Conservation (phyloP, 306 rosid species). For the Quillaja saponaria region DNA sequence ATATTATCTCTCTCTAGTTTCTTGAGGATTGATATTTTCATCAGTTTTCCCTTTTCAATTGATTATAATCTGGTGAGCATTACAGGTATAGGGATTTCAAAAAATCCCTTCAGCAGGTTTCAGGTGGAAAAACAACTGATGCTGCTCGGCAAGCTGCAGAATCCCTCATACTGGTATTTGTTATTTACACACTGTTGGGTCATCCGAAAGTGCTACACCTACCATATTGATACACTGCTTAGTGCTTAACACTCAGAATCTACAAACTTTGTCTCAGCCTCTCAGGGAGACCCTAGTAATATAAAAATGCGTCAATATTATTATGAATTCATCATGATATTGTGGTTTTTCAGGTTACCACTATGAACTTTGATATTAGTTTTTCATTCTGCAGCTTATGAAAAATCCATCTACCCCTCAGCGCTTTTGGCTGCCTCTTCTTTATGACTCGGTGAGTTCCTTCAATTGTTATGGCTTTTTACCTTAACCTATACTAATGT, state of each 20-base stretch:
- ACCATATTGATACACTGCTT: slow-evolving; percentile 5
- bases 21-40: slow-evolving; percentile 10
- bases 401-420: slow-evolving; percentile 89
- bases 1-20: slow-evolving; percentile 7
- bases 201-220: no score
- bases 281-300: no score
- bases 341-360: not conserved
- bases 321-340: no score
- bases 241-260: slow-evolving; percentile 17
- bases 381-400: slow-evolving; percentile 67
- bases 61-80: slow-evolving; percentile 17
- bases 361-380: slow-evolving; percentile 9
- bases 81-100: slow-evolving; percentile 89
- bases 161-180: slow-evolving; percentile 67
- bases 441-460: slow-evolving; percentile 77
- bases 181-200: no score
- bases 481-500: slow-evolving; percentile 4
- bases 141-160: slow-evolving; percentile 77
- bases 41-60: slow-evolving; percentile 22
- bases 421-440: slow-evolving; percentile 89
- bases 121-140: slow-evolving; percentile 56
- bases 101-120: slow-evolving; percentile 72
- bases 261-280: no score
- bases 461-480: slow-evolving; percentile 9
- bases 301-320: no score